Conservation (phyloP, 306 rosid genomes). For the Dalbergia cultrata region DNA sequence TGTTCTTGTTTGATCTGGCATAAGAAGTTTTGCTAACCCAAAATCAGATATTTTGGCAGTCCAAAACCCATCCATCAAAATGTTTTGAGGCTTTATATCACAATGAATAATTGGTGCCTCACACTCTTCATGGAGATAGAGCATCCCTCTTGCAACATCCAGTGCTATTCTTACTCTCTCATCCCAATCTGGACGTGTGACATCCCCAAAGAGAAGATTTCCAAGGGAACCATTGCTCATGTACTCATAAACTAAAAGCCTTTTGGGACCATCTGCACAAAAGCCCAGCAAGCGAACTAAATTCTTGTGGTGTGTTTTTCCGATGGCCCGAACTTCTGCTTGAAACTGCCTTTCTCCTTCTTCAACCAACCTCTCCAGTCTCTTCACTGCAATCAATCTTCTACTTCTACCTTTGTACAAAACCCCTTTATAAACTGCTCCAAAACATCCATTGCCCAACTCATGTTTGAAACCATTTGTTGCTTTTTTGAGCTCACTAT, state of each 20-base stretch:
- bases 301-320: constrained; percentile 44
- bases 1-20: constrained; percentile 37
- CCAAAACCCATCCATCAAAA: constrained; percentile 35
- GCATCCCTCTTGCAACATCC: constrained; percentile 43
- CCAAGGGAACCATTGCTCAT: constrained; percentile 44
- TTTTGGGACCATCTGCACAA: constrained; percentile 37
- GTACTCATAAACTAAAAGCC: constrained; percentile 39
- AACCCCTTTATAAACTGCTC: constrained; percentile 51
- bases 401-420: constrained; percentile 33
- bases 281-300: constrained; percentile 45
- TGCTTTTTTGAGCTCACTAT: constrained; percentile 47
- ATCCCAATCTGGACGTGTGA: constrained; percentile 19
- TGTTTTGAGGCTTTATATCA: constrained; percentile 44
- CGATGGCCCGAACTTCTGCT: constrained; percentile 38
- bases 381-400: constrained; percentile 47
- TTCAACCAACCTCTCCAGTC: constrained; percentile 22
- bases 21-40: constrained; percentile 37
- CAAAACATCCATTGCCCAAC: constrained; percentile 53
- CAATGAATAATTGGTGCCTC: constrained; percentile 39
- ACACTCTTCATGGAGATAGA: constrained; percentile 47
- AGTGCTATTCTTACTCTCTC: constrained; percentile 16
- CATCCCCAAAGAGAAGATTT: background rate
- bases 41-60: constrained; percentile 46
- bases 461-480: constrained; percentile 47
- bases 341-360: constrained; percentile 44